These are phyloP conservation scores for Stephanodiscus triporus DNA, from an alignment of 108 stramenopile genomes.

Conservation along the genomic window DNA sequence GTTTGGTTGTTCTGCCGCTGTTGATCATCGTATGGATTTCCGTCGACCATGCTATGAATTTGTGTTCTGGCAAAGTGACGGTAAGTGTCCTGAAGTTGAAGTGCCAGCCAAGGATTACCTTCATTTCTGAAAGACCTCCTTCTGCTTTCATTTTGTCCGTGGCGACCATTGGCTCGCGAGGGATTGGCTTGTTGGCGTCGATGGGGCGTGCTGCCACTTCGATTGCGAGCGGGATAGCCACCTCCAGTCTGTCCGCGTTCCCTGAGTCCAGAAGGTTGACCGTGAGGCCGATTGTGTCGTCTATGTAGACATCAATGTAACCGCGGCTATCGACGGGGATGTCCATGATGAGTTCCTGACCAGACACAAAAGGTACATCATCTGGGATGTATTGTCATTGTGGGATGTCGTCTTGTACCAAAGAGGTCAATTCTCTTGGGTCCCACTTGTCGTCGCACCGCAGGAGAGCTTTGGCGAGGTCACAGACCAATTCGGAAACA, in stretches of 20 bases:
- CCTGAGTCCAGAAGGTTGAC: constrained; percentile 5
- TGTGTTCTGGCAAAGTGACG: background rate
- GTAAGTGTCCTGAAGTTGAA: background rate
- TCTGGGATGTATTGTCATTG: background rate
- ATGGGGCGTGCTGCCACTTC: constrained; percentile 1
- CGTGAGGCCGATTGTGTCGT: constrained; percentile 6
- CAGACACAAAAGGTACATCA: background rate
- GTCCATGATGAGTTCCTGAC: background rate
- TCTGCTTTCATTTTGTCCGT: background rate
- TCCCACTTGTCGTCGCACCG: background rate
- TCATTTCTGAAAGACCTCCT: background rate
- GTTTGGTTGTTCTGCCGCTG: background rate
- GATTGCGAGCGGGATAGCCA: constrained; percentile 4
- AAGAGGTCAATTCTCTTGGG: background rate
- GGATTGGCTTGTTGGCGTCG: constrained; percentile 12
- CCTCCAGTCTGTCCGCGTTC: constrained; percentile 2
- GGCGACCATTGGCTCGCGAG: background rate
- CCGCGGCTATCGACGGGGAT: background rate
- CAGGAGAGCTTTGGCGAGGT: background rate
- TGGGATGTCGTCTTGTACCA: background rate
- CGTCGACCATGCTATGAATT: background rate
- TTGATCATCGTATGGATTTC: background rate
- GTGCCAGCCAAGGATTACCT: background rate
- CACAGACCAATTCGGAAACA: background rate
- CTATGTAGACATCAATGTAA: background rate